phyloP scores from a whole-genome alignment of 176 grass and related monocot genomes.

The Raddia guianensis region DNA sequence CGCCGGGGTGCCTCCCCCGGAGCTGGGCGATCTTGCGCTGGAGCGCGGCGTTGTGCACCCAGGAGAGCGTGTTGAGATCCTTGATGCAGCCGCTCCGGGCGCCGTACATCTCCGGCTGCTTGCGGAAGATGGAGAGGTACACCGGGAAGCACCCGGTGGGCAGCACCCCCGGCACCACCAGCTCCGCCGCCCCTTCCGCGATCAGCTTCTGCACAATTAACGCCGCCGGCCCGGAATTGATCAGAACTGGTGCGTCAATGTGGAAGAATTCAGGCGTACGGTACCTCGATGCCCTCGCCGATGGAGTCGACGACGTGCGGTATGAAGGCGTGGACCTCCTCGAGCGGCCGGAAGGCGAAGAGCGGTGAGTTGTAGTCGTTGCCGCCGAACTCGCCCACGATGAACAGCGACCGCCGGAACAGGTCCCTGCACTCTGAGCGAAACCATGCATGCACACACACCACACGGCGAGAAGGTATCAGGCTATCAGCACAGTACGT shows the following conservation, averaged over 20 bases:
- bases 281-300: conserved; percentile 57
- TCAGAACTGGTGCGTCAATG: background rate
- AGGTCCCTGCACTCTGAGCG: conserved; percentile 58
- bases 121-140: conserved; percentile 73
- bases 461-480: background rate
- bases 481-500: background rate
- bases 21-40: conserved; percentile 59
- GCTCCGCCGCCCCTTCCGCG: conserved; percentile 70
- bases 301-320: conserved; percentile 73
- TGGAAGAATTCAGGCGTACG: background rate
- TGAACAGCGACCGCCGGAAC: conserved; percentile 78
- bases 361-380: conserved; percentile 92
- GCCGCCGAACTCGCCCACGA: conserved; percentile 91
- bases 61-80: conserved; percentile 68
- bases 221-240: background rate
- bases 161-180: conserved; percentile 83
- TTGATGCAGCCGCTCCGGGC: conserved; percentile 62
- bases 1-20: conserved; percentile 51
- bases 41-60: conserved; percentile 76
- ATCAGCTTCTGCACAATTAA: conserved; percentile 70
- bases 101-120: conserved; percentile 50
- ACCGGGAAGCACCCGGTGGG: conserved; percentile 86
- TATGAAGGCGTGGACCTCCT: conserved; percentile 59
- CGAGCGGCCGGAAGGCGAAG: conserved; percentile 64
- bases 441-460: background rate